Evolutionary conservation across 2,329 filamentous ascomycete species (phyloP), one percentile per base, ranked within the genome.

Genomic region (Aspergillus felis): DNA sequence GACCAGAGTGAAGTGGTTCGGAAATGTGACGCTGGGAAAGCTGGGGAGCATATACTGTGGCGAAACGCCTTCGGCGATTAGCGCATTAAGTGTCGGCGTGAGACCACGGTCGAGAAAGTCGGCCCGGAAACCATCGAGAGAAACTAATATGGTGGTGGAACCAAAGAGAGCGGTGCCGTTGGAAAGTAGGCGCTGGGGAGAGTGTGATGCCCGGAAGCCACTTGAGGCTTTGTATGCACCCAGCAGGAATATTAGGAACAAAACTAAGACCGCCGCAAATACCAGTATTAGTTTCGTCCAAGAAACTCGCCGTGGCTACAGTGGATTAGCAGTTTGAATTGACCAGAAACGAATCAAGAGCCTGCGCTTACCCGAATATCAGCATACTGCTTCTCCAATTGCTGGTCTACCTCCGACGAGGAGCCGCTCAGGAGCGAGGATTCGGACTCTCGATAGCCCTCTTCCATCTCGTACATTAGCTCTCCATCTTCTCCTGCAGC

Each of bases 21-120:
- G 94, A 67, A 99, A 99, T 0, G 94, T 99, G 49, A 99, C 91
- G 24, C 91, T 96, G 0, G 94, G 94, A 64, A 99, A 99, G 42
- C 91, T 95, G 0, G 94, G 94, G 6, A 86, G 82, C 92, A 99
- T 97, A 75, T 93, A 97, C 63, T 86, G 83, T 2, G 94, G 93
- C 5, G 92, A 96, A 10, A 97, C 87, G 29, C 94, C 94, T 62
- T 91, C 86, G 59, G 85, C 83, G 60, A 96, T 81, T 62, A 99
- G 88, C 2, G 86, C 82, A 64, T 86, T 90, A 8, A 99, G 79
- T 1, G 88, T 87, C 0, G 93, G 94, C 1, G 93, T 97, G 32
- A 97, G 77, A 0, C 87, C 88, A 14, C 92, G 87, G 61, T 89
- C 84, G 44, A 99, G 79, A 68, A 97, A 97, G 71, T 97, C 94